A percentile compares a stretch with the other conserved stretches of the same genome.
Conservation (phyloP, 306 rosid genomes). For the Acacia melanoxylon region DNA sequence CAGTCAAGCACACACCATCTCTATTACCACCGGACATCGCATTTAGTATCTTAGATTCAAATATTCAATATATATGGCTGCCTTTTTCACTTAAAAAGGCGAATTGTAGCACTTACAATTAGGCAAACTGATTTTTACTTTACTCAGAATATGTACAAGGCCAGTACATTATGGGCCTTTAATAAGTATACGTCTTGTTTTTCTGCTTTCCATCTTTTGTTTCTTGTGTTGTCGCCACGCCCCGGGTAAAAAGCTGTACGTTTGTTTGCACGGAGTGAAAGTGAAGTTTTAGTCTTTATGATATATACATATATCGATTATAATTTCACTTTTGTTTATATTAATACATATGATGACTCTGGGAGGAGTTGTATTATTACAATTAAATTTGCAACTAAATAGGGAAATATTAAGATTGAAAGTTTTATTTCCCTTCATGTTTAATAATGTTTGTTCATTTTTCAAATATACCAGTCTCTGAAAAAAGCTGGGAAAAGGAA, state of each 20-base stretch:
- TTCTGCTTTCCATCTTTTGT: background rate
- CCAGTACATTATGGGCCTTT: background rate
- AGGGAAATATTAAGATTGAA: background rate
- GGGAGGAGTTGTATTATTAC: too few species aligned
- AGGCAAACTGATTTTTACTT: background rate
- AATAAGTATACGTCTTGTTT: background rate
- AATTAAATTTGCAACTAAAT: background rate
- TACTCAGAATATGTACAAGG: background rate
- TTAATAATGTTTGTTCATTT: background rate
- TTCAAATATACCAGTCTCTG: background rate
- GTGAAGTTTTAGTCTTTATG: background rate
- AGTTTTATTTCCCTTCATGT: background rate
- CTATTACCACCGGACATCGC: background rate
- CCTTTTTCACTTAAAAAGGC: background rate
- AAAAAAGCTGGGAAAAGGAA: background rate
- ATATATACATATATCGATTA: background rate
- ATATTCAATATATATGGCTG: background rate
- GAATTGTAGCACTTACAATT: background rate
- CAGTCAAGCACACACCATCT: background rate
- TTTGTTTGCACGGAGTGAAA: background rate
- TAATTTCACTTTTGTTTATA: background rate
- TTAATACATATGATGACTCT: background rate
- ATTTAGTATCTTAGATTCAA: background rate
- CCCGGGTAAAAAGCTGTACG: background rate
- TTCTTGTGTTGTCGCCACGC: background rate